Conservation (phyloP, 768 basidiomycete genomes). For the Sarcomyxa edulis region DNA sequence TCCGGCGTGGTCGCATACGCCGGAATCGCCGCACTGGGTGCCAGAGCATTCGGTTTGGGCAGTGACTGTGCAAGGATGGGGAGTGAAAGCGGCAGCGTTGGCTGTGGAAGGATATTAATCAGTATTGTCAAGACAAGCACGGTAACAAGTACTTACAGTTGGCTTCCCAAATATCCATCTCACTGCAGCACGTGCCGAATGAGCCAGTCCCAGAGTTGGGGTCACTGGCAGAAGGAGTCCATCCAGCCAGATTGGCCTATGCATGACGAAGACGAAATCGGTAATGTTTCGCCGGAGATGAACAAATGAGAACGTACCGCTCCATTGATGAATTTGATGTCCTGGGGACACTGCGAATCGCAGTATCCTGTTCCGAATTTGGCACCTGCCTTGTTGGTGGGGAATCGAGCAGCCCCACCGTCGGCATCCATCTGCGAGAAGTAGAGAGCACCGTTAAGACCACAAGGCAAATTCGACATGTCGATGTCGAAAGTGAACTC, state of each 20-base stretch:
- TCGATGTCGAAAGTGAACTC: slow-evolving; percentile 63
- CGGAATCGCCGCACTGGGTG: slow-evolving; percentile 20
- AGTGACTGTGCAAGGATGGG: slow-evolving; percentile 28
- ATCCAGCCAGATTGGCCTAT: slow-evolving; percentile 4
- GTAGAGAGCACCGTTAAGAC: too few species aligned
- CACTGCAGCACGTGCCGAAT: slow-evolving; percentile 35
- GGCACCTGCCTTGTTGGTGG: slow-evolving; percentile 28
- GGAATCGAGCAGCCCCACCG: background rate
- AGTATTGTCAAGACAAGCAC: slow-evolving; percentile 53
- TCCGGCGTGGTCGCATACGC: slow-evolving; percentile 38
- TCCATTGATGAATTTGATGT: slow-evolving; percentile 45
- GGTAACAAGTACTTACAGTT: too few species aligned
- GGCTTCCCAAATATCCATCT: slow-evolving; percentile 46
- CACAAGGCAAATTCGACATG: slow-evolving; percentile 41
- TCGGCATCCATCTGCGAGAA: slow-evolving; percentile 2
- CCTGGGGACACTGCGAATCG: slow-evolving; percentile 33
- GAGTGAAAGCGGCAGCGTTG: slow-evolving; percentile 33
- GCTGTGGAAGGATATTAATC: slow-evolving; percentile 54
- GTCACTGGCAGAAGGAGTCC: slow-evolving; percentile 11
- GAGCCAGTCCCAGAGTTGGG: slow-evolving; percentile 32
- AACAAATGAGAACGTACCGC: slow-evolving; percentile 14
- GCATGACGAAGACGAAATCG: background rate
- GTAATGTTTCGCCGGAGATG: slow-evolving; percentile 2
- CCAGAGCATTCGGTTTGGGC: slow-evolving; percentile 30
- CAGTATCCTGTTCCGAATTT: slow-evolving; percentile 11